phyloP scores from a whole-genome alignment of 352 stramenopile species.

The Pythium apleroticum region DNA sequence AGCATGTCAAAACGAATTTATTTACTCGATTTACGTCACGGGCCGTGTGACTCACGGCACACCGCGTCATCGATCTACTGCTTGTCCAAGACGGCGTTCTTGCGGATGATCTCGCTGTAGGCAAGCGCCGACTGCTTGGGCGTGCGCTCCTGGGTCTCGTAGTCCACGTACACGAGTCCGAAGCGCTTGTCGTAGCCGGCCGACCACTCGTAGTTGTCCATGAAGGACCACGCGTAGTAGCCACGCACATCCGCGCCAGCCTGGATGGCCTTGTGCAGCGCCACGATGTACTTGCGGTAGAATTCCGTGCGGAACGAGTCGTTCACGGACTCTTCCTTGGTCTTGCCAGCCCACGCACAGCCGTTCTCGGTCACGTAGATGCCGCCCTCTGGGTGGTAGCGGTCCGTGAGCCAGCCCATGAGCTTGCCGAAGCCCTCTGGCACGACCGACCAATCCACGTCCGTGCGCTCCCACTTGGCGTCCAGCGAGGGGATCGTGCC shows the following conservation, averaged over 20 bases:
- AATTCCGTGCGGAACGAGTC: constrained; percentile 81
- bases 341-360: constrained; percentile 54
- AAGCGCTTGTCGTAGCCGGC: constrained; percentile 54
- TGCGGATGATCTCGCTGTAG: constrained; percentile 43
- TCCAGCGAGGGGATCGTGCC: constrained; percentile 39
- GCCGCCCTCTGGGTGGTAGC: constrained; percentile 67
- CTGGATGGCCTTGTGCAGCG: constrained; percentile 51
- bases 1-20: no score
- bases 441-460: constrained; percentile 78
- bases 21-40: no score
- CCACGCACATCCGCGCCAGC: constrained; percentile 61
- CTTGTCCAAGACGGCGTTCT: constrained; percentile 34
- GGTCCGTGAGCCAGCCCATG: constrained; percentile 84
- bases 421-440: constrained; percentile 83
- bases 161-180: constrained; percentile 53
- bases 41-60: no score
- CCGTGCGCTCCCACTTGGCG: constrained; percentile 68
- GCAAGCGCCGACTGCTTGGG: constrained; percentile 52
- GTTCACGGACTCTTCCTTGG: constrained; percentile 68
- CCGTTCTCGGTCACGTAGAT: constrained; percentile 94
- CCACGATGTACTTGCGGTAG: constrained; percentile 78
- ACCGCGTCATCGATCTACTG: no score
- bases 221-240: constrained; percentile 91
- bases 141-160: constrained; percentile 50
- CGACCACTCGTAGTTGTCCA: constrained; percentile 96